Conservation (phyloP, 2,329 filamentous ascomycete species). For the Alternaria longipes region DNA sequence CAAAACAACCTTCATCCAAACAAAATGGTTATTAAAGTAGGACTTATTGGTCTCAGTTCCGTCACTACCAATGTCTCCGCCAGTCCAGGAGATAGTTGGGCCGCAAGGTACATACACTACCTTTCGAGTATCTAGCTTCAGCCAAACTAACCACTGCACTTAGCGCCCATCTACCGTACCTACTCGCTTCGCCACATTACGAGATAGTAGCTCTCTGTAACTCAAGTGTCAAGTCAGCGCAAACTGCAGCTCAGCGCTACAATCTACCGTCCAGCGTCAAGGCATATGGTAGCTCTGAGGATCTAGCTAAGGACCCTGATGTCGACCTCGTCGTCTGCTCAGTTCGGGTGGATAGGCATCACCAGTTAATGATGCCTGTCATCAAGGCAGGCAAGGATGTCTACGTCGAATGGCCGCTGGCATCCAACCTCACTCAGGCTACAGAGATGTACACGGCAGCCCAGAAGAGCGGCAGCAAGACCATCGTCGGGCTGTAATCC, state of each 20-base stretch:
- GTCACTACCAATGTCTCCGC: constrained; percentile 7
- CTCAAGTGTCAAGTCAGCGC: not conserved
- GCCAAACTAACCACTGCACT: not conserved
- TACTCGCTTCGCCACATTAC: not conserved
- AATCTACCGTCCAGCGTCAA: not conserved
- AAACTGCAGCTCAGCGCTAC: not conserved
- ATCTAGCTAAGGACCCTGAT: not conserved
- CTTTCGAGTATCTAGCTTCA: not conserved
- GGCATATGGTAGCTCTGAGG: not conserved
- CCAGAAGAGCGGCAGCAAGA: not conserved
- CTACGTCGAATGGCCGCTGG: not conserved
- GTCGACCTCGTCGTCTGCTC: not conserved
- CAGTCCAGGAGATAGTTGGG: constrained; percentile 34
- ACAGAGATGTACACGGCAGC: not conserved
- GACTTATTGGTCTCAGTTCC: constrained; percentile 25
- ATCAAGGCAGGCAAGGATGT: constrained; percentile 1
- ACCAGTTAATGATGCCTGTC: not conserved
- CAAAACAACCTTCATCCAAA: no score
- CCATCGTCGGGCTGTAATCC: not conserved
- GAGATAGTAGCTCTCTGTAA: constrained; percentile 45
- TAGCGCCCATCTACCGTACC: not conserved
- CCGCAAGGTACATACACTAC: constrained; percentile 9
- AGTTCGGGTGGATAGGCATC: not conserved
- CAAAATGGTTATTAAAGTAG: not conserved
- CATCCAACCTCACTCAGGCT: not conserved